Evolutionary conservation across 257 asterid genomes (phyloP), one percentile per base, ranked within the genome.

Genomic region (Gentiana macrophylla): DNA sequence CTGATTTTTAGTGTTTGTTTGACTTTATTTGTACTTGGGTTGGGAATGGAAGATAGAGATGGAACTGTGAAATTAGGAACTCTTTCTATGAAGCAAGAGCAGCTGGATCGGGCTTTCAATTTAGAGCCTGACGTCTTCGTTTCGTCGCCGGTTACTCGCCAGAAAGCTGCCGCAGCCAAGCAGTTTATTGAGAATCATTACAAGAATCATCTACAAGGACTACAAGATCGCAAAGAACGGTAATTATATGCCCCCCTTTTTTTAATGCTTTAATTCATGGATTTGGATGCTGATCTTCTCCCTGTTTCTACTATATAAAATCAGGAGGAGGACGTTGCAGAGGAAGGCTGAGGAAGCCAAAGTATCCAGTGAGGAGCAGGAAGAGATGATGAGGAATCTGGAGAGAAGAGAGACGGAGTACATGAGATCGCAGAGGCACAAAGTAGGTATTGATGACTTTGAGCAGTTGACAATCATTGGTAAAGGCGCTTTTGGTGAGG

Each of bases 341-440:
- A 84, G 83, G 61, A 81, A 71, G 76, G 98, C 95, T 32, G 86
- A 80, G 59, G 98, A 91, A 67, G 93, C 81, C 54, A 78, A 81
- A 62, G 79, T 91, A 12, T 86, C 98, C 0, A 79, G 77, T 35
- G 96, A 87, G 77, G 94, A 91, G 72, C 87, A 91, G 53, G 94
- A 91, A 72, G 81, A 67, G 77, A 71, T 91, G 96, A 13, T 91
- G 63, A 75, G 94, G 81, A 87, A 87, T 74, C 73, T 91, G 86
- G 98, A 84, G 70, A 83, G 68, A 70, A 83, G 87, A 67, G 98
- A 91, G 67, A 91, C 98, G 0, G 98, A 83, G 74, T 91, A 72
- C 62, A 91, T 91, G 98, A 87, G 98, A 73, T 72, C 83, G 82
- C 98, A 91, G 78, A 84, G 96, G 84, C 96, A 87, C 76, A 91